These are phyloP conservation scores for Mycena sp. DNA, from an alignment of 1,284 basidiomycete species.

Conservation along the genomic window DNA sequence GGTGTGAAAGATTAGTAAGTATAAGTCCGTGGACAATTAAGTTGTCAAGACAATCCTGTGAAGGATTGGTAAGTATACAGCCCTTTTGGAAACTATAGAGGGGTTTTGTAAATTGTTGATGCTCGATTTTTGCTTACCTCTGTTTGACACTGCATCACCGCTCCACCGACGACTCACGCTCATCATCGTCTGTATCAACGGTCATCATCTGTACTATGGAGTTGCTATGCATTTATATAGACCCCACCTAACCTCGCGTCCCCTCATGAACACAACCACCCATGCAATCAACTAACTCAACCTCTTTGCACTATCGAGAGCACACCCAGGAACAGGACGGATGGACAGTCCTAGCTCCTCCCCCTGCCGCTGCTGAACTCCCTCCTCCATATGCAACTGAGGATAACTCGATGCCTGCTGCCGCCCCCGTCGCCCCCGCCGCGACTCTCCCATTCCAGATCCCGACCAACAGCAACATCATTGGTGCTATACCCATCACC, in stretches of 20 bases:
- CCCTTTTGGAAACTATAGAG: too few relatives aligned
- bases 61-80: too few relatives aligned
- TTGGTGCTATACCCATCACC: conserved; percentile 8
- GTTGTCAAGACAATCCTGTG: too few relatives aligned
- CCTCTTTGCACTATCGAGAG: conserved; percentile 6
- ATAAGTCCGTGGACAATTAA: too few relatives aligned
- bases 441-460: background rate
- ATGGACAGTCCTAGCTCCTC: conserved; percentile 7
- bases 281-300: background rate
- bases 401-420: conserved; percentile 2
- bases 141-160: background rate
- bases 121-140: background rate
- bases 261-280: conserved; percentile 6
- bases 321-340: conserved; percentile 5
- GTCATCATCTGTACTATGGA: background rate
- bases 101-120: background rate
- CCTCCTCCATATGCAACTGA: conserved; percentile 10
- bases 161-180: background rate
- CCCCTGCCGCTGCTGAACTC: background rate
- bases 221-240: conserved; percentile 7
- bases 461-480: background rate
- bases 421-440: background rate
- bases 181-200: conserved; percentile 7
- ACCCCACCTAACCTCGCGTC: conserved; percentile 5
- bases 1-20: too few relatives aligned